A percentile compares a stretch with the other conserved stretches of the same genome.
Conservation (phyloP, 495 filamentous ascomycete genomes). For the Xanthoparmelia taractica region DNA sequence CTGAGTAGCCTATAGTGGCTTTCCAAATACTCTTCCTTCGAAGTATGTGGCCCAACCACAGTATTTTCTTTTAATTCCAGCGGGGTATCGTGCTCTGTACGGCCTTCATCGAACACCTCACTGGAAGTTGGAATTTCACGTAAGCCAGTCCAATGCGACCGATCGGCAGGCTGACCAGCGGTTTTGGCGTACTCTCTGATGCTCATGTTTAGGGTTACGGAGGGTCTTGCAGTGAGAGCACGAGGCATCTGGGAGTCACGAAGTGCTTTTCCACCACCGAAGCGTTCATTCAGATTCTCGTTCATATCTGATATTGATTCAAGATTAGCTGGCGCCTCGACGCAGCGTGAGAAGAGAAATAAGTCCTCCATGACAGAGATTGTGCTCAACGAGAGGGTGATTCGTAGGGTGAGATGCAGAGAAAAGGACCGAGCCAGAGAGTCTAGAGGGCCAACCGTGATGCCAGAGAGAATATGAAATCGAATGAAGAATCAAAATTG, state of each 20-base stretch:
- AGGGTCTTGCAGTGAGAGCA: slow-evolving; percentile 3
- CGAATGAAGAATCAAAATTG: neutral
- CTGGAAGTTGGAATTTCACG: slow-evolving; percentile 40
- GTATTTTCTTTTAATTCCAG: slow-evolving; percentile 34
- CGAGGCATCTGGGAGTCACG: neutral
- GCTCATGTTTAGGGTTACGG: slow-evolving; percentile 9
- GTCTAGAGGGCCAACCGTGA: neutral
- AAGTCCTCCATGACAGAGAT: too few relatives aligned
- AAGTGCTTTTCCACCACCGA: slow-evolving; percentile 15
- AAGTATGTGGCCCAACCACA: slow-evolving; percentile 39
- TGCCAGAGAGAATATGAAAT: neutral
- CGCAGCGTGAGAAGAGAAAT: too few relatives aligned
- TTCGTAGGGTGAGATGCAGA: neutral
- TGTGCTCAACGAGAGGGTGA: neutral
- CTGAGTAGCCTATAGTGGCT: slow-evolving; percentile 61
- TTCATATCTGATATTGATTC: slow-evolving; percentile 15
- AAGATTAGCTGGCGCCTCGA: too few relatives aligned
- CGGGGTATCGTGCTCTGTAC: slow-evolving; percentile 24
- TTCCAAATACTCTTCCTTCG: slow-evolving; percentile 48
- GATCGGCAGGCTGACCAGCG: slow-evolving; percentile 3
- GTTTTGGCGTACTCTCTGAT: slow-evolving; percentile 36
- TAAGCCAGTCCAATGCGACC: slow-evolving; percentile 33
- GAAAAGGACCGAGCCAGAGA: neutral
- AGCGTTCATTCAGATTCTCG: slow-evolving; percentile 15
- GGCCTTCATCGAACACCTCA: slow-evolving; percentile 34